Base-by-base conservation (phyloP, 257 asterid species). In the Fraxinus excelsior region DNA sequence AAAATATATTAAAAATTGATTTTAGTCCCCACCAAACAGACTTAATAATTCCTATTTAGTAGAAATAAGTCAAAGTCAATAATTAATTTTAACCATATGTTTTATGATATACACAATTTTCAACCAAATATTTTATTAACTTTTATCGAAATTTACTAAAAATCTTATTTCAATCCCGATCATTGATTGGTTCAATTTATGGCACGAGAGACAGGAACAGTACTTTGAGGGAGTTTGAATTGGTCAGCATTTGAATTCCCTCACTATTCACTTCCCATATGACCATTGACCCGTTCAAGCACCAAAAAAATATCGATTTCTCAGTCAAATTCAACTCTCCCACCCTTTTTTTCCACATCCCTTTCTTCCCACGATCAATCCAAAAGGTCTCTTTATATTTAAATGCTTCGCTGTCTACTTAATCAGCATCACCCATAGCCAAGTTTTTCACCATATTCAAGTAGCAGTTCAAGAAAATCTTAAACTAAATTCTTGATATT, bases 241-340 rank as follows among this genome's bases (percentile, higher is more conserved):
- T 37, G 89, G 92, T 90, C 95, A 86, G 85, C 80, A 75, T 8
- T 78, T 78, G 73, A 74, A 73, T 37, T 62, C 19, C 13, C 79
- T 76, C 73, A 71, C 78, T 51, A 42, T 81, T 51, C 76, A 67
- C 77, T 78, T 78, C 75, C 38, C 13, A 13, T 66, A 73, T 85
- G 87, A 87, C 89, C 88, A 82, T 74, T 76, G 87, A 84, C 87
- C 72, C 69, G 89, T 83, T 88, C 79, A 82, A 84, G 74, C 76
- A 37, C 64, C 14, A 44, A n/a, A 67, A 83, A 82, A 81, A 85
- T 29, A 90, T 87, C 90, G 91, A 73, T 91, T 88, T 90, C 96
- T 82, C 79, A 51, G 96, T 93, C 97, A 93, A 90, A 75, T 85
- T 85, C 94, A 87, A 81, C 86, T 78, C 82, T 80, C 70, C 75